Conservation (phyloP, 192 early-diverging fungal species). For the Coemansia sp. region DNA sequence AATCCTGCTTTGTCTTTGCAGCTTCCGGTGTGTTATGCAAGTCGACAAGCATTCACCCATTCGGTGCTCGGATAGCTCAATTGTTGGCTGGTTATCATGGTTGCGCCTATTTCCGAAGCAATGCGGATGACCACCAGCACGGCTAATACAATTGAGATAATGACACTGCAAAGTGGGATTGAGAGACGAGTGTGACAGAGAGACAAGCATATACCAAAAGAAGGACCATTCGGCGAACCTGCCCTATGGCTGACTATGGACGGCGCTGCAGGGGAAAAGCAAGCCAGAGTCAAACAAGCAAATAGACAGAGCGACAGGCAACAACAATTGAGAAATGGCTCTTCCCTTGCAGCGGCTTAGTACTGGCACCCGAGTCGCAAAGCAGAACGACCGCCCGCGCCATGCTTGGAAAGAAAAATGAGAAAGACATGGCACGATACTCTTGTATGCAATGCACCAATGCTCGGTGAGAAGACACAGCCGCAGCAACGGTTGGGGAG, state of each 20-base stretch:
- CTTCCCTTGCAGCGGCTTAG: conserved; percentile 5
- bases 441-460: neutral
- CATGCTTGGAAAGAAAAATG: conserved; percentile 2
- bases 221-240: conserved; percentile 9
- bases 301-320: neutral
- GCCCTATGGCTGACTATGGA: conserved; percentile 7
- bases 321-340: neutral
- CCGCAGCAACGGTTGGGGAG: conserved; percentile 1
- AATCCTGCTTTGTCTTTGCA: neutral
- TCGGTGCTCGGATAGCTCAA: conserved; percentile 8
- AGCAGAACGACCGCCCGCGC: neutral
- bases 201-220: conserved; percentile 9
- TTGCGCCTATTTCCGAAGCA: conserved; percentile 6
- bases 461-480: conserved; percentile 1
- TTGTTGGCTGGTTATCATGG: conserved; percentile 7
- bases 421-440: neutral
- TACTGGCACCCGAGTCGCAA: neutral
- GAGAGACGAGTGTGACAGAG: conserved; percentile 1
- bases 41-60: neutral
- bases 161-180: conserved; percentile 8
- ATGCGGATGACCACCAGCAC: neutral
- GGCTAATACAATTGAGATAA: conserved; percentile 6
- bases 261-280: neutral
- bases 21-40: neutral
- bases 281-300: neutral